phyloP scores from a whole-genome alignment of 306 rosid genomes.

The Lathyrus tuberosus region DNA sequence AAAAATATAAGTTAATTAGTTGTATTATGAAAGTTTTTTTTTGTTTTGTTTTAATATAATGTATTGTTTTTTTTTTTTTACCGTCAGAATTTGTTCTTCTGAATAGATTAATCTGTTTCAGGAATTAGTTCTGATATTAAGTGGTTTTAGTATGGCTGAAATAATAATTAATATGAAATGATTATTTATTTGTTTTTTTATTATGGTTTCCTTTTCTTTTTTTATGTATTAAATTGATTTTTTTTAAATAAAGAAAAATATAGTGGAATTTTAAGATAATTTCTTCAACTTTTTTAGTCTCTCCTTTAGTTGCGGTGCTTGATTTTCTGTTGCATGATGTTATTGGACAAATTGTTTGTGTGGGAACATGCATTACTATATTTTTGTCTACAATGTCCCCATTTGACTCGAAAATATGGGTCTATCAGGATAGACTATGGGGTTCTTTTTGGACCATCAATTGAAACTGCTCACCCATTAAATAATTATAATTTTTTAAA shows the following conservation, averaged over 20 bases:
- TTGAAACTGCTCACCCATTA: too few relatives aligned
- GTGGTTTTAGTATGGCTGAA: too few relatives aligned
- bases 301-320: too few relatives aligned
- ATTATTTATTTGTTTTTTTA: conserved; percentile 13
- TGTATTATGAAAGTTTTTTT: conserved; percentile 23
- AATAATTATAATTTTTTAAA: too few relatives aligned
- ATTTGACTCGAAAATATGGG: not conserved
- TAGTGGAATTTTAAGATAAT: too few relatives aligned
- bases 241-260: too few relatives aligned
- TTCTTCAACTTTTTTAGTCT: too few relatives aligned
- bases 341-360: not conserved
- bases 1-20: conserved; percentile 26
- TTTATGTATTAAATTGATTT: not conserved
- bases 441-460: too few relatives aligned
- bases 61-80: too few relatives aligned
- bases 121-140: too few relatives aligned
- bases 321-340: not conserved
- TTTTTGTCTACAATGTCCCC: not conserved
- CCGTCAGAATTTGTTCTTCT: too few relatives aligned
- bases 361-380: not conserved
- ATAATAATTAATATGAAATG: conserved; percentile 39
- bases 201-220: not conserved
- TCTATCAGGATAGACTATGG: not conserved
- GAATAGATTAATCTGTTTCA: too few relatives aligned
- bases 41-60: not conserved